Evolutionary conservation across 345 rosid species (phyloP).

Genomic region (Euphorbia peplus): DNA sequence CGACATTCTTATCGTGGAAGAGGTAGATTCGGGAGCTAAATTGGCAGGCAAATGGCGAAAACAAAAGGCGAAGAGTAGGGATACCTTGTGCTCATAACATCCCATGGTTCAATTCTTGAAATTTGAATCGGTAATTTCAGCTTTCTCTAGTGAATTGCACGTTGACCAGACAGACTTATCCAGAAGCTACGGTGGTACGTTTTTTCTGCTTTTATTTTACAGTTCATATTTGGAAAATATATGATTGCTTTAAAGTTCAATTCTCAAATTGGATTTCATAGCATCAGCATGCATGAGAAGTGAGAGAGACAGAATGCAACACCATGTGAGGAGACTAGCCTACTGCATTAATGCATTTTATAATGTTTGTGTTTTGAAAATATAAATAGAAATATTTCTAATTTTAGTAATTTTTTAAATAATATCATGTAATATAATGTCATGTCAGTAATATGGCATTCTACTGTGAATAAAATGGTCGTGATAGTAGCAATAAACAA

Average conservation of each 20-base stretch:
- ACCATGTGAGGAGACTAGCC: background rate
- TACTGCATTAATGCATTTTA: background rate
- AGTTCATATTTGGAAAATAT: background rate
- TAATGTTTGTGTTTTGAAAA: background rate
- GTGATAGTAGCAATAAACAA: too few relatives aligned
- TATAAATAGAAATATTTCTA: too few relatives aligned
- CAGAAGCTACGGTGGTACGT: background rate
- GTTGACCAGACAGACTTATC: too few relatives aligned
- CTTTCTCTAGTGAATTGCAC: background rate
- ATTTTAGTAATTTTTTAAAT: too few relatives aligned
- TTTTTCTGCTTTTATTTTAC: background rate
- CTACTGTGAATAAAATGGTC: too few relatives aligned
- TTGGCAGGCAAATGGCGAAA: background rate
- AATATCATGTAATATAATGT: too few relatives aligned
- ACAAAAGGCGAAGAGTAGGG: background rate
- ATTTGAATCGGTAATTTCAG: background rate
- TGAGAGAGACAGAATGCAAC: background rate
- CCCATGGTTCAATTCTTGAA: background rate
- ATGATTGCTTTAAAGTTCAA: background rate
- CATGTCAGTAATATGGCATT: too few relatives aligned
- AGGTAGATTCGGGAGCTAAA: constrained; percentile 5
- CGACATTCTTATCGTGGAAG: background rate
- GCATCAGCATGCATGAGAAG: background rate
- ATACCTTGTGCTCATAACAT: background rate
- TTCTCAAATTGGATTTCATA: background rate